Evolutionary conservation across 2,329 filamentous ascomycete genomes (phyloP).

Genomic region (Paradendryphiella salina): DNA sequence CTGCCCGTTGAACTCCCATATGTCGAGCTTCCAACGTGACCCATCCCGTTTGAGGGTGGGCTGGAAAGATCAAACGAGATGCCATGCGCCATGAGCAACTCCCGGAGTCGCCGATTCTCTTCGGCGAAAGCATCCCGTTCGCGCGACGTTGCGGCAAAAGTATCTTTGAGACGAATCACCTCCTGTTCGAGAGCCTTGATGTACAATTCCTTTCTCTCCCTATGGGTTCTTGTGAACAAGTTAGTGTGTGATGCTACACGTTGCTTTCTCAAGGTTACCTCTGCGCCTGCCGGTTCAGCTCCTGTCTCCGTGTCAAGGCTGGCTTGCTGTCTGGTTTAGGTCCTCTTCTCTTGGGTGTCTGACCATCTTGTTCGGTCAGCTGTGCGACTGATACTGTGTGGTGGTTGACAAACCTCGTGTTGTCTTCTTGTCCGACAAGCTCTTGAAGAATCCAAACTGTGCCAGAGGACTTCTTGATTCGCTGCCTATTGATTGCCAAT

Average conservation of each 20-base stretch:
- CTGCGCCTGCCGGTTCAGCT: slow-evolving; percentile 93
- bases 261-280: slow-evolving; percentile 60
- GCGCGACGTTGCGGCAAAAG: slow-evolving; percentile 71
- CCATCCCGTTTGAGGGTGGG: slow-evolving; percentile 40
- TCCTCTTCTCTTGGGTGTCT: slow-evolving; percentile 83
- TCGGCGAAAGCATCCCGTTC: slow-evolving; percentile 76
- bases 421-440: slow-evolving; percentile 69
- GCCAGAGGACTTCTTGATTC: slow-evolving; percentile 45
- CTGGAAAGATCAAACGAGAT: slow-evolving; percentile 58
- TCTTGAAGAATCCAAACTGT: slow-evolving; percentile 63
- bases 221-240: slow-evolving; percentile 72
- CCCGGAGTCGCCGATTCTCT: slow-evolving; percentile 77
- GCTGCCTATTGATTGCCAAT: slow-evolving; percentile 45
- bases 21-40: slow-evolving; percentile 41
- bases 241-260: slow-evolving; percentile 14
- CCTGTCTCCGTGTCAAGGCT: slow-evolving; percentile 86
- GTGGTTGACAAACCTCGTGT: slow-evolving; percentile 64
- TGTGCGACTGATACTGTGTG: background rate
- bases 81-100: slow-evolving; percentile 62
- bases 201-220: slow-evolving; percentile 94
- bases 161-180: slow-evolving; percentile 83
- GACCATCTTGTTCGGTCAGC: slow-evolving; percentile 64
- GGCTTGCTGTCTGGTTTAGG: slow-evolving; percentile 97
- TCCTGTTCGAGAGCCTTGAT: slow-evolving; percentile 93
- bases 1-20: slow-evolving; percentile 58